Evolutionary conservation across 768 basidiomycete species (phyloP).

Genomic region (Trametes maxima): DNA sequence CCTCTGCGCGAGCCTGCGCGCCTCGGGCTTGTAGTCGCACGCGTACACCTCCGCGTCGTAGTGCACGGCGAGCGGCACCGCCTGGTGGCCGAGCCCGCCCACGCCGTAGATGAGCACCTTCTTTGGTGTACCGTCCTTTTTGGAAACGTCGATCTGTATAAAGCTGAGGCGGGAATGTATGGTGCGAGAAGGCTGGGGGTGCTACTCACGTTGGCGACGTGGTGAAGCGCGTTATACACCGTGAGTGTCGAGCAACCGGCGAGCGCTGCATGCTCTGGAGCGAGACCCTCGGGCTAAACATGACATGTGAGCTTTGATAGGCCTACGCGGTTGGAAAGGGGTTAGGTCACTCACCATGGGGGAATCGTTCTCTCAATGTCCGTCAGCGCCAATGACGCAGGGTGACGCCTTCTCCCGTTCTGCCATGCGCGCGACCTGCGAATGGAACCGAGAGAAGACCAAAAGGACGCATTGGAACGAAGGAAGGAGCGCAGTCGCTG

Average conservation of each 20-base stretch:
- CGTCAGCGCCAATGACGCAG: too few relatives aligned
- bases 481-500: too few relatives aligned
- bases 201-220: constrained; percentile 9
- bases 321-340: too few relatives aligned
- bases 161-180: too few relatives aligned
- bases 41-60: constrained; percentile 32
- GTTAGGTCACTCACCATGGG: not conserved
- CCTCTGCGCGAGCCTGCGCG: constrained; percentile 26
- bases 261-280: not conserved
- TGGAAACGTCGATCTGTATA: too few relatives aligned
- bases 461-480: too few relatives aligned
- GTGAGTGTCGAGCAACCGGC: not conserved
- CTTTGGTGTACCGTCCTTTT: not conserved
- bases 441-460: too few relatives aligned
- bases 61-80: constrained; percentile 27
- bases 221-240: constrained; percentile 4
- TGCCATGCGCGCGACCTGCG: too few relatives aligned
- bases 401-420: too few relatives aligned
- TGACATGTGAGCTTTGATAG: too few relatives aligned
- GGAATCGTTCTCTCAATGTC: too few relatives aligned
- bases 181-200: too few relatives aligned
- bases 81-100: constrained; percentile 17
- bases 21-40: constrained; percentile 26
- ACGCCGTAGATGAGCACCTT: constrained; percentile 17
- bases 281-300: not conserved